Percentiles rank a stretch among this genome's conserved stretches.
Conservation (phyloP, 768 basidiomycete genomes). For the Termitomyces sp. region DNA sequence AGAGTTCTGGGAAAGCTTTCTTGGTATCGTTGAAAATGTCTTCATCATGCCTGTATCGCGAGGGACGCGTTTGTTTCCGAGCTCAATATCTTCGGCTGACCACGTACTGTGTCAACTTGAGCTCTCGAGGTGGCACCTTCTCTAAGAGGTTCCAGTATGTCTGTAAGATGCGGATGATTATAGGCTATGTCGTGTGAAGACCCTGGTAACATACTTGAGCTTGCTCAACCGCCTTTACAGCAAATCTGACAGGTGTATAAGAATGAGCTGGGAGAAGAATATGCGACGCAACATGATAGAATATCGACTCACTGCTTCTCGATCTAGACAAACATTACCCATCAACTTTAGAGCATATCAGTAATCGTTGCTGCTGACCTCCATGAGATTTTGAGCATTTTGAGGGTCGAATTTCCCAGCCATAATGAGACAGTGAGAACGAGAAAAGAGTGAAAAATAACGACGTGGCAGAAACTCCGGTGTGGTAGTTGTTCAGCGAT, state of each 20-base stretch:
- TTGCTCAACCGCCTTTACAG: slow-evolving; percentile 94
- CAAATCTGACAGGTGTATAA: slow-evolving; percentile 49
- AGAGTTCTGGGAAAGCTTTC: slow-evolving; percentile 76
- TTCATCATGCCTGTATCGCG: slow-evolving; percentile 65
- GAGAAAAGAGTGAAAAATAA: background rate
- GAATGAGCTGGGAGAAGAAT: background rate
- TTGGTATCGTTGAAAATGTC: slow-evolving; percentile 81
- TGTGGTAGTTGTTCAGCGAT: background rate
- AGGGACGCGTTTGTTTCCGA: background rate
- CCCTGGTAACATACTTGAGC: slow-evolving; percentile 62
- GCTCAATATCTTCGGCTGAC: slow-evolving; percentile 1
- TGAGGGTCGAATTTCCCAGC: slow-evolving; percentile 71
- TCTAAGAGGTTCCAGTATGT: slow-evolving; percentile 94
- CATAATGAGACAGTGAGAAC: slow-evolving; percentile 7
- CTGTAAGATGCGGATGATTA: slow-evolving; percentile 29
- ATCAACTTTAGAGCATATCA: slow-evolving; percentile 1
- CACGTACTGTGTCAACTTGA: slow-evolving; percentile 77
- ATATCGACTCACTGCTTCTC: slow-evolving; percentile 78
- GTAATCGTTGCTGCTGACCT: slow-evolving; percentile 44
- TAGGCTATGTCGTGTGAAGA: background rate
- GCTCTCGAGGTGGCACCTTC: slow-evolving; percentile 66
- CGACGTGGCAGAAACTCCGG: slow-evolving; percentile 13
- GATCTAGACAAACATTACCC: slow-evolving; percentile 47
- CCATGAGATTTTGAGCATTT: slow-evolving; percentile 85
- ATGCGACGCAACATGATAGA: background rate